Conservation (phyloP, 495 filamentous ascomycete species). For the Choiromyces venosus region DNA sequence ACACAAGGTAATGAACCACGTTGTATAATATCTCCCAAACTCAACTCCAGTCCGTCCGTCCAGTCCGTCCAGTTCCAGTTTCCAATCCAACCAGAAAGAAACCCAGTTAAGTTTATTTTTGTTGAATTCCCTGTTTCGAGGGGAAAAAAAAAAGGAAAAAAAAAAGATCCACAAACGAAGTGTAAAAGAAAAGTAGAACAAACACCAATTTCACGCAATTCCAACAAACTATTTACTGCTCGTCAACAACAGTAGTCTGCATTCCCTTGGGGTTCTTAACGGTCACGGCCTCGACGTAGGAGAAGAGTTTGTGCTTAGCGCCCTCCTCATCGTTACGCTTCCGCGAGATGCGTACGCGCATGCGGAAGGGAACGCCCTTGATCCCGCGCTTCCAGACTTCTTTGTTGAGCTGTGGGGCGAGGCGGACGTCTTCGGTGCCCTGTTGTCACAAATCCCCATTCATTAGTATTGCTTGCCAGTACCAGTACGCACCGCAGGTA, state of each 20-base stretch:
- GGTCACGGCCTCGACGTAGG: conserved; percentile 97
- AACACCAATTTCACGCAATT: conserved; percentile 6
- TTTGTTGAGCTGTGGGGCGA: conserved; percentile 99
- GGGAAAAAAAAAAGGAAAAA: conserved; percentile 27
- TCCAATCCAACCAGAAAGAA: background rate
- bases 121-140: conserved; percentile 33
- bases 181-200: conserved; percentile 1
- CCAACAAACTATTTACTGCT: too few species aligned
- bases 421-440: conserved; percentile 95
- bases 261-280: conserved; percentile 98
- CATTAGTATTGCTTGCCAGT: conserved; percentile 40
- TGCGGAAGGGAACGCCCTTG: conserved; percentile 94
- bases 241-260: conserved; percentile 67
- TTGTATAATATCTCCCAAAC: background rate
- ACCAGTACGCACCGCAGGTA: too few species aligned
- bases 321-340: conserved; percentile 99
- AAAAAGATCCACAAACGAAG: background rate
- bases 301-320: conserved; percentile 97
- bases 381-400: conserved; percentile 99
- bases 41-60: background rate
- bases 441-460: conserved; percentile 46
- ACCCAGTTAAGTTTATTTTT: conserved; percentile 39
- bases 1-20: background rate
- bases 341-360: conserved; percentile 95
- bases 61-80: too few species aligned